These are phyloP conservation scores for Moricandia moricandioides DNA, from an alignment of 345 rosid genomes.

Conservation along the genomic window DNA sequence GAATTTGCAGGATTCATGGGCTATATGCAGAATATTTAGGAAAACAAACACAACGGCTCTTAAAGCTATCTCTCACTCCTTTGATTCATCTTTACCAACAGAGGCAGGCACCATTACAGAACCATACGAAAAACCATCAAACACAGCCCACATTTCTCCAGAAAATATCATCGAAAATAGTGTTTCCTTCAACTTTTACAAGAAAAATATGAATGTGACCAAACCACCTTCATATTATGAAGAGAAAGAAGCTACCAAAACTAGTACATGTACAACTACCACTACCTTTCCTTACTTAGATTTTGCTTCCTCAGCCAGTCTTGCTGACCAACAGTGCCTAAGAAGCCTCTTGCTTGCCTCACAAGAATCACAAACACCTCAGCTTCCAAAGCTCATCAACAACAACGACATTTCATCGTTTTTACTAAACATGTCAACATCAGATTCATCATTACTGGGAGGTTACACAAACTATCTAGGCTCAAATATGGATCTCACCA, in stretches of 20 bases:
- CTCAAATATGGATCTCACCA: constrained; percentile 1
- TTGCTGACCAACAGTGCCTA: constrained; percentile 36
- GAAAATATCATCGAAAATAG: constrained; percentile 22
- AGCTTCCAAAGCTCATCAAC: constrained; percentile 24
- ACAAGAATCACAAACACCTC: constrained; percentile 32
- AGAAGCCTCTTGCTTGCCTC: constrained; percentile 40
- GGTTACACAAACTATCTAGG: constrained; percentile 11
- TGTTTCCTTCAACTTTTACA: constrained; percentile 25
- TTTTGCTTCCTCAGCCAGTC: constrained; percentile 30
- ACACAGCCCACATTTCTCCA: constrained; percentile 29
- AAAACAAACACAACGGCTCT: constrained; percentile 61
- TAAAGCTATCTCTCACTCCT: constrained; percentile 64
- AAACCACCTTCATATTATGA: not conserved
- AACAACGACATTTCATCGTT: constrained; percentile 41
- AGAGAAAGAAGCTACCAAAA: constrained; percentile 13
- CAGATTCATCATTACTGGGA: constrained; percentile 40
- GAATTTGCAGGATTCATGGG: constrained; percentile 70
- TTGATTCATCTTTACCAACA: constrained; percentile 41
- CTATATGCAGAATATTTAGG: constrained; percentile 82
- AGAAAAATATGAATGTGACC: constrained; percentile 13
- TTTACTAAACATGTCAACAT: constrained; percentile 40
- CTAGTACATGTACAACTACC: constrained; percentile 17
- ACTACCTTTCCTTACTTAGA: constrained; percentile 35
- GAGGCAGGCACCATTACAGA: constrained; percentile 27
- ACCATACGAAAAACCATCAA: constrained; percentile 17